A percentile compares a stretch with the other conserved stretches of the same genome.
Evolutionary conservation across 1,139 yeast species (phyloP).

Genomic region (Blastobotrys indianensis): DNA sequence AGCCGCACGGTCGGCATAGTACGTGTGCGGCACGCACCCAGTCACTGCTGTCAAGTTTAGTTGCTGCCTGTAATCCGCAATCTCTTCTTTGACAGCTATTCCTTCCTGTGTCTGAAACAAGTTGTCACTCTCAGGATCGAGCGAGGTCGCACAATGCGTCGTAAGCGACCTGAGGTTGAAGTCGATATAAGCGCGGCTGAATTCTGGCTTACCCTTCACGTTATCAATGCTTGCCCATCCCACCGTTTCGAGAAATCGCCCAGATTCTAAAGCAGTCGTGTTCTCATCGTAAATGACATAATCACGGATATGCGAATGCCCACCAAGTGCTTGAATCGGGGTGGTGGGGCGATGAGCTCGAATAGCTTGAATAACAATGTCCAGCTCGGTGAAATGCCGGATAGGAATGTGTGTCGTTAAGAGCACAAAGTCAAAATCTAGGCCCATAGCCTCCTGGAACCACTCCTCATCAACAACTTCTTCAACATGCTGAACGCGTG

Average conservation of each 20-base stretch:
- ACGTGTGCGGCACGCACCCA: conserved; percentile 64
- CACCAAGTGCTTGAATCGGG: conserved; percentile 84
- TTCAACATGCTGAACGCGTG: conserved; percentile 59
- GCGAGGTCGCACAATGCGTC: conserved; percentile 46
- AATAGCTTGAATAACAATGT: conserved; percentile 41
- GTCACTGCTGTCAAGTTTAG: conserved; percentile 51
- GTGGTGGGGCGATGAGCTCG: conserved; percentile 55
- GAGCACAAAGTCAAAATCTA: conserved; percentile 59
- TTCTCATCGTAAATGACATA: conserved; percentile 60
- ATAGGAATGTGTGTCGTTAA: conserved; percentile 82
- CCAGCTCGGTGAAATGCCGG: conserved; percentile 54
- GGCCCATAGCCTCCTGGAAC: conserved; percentile 52
- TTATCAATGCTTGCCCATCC: conserved; percentile 71
- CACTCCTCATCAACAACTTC: conserved; percentile 54
- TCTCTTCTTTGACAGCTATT: conserved; percentile 39
- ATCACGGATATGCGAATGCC: conserved; percentile 91
- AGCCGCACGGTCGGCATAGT: conserved; percentile 65
- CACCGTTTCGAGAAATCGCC: conserved; percentile 85
- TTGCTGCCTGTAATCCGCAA: conserved; percentile 42
- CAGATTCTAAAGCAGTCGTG: conserved; percentile 80
- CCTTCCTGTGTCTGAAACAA: conserved; percentile 50
- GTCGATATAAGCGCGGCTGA: conserved; percentile 69
- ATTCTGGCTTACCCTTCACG: conserved; percentile 19
- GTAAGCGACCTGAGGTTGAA: conserved; percentile 66
- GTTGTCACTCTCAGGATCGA: conserved; percentile 13